phyloP scores from a whole-genome alignment of 352 stramenopile genomes.

The Phytophthora meadii region DNA sequence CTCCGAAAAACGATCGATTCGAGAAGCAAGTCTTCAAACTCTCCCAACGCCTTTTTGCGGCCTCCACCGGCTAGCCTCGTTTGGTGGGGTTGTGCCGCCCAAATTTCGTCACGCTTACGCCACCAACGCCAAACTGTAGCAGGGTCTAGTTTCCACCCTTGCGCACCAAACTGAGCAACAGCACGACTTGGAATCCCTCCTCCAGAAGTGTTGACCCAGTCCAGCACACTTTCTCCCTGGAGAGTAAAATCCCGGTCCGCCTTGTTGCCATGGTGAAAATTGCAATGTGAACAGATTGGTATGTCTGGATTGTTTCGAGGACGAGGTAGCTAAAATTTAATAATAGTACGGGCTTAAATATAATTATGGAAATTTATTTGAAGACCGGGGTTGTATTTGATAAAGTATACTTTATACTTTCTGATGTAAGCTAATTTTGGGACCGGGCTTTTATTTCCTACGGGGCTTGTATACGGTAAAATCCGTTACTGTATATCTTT shows the following conservation, averaged over 20 bases:
- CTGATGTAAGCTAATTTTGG: background rate
- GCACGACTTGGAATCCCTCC: constrained; percentile 2
- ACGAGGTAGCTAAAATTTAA: background rate
- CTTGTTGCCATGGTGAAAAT: background rate
- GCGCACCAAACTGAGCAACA: background rate
- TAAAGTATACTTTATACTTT: constrained; percentile 1
- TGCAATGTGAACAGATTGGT: background rate
- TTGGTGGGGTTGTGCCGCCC: background rate
- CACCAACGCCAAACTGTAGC: background rate
- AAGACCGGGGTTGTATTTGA: background rate
- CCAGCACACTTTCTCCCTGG: background rate
- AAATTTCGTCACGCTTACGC: constrained; percentile 1
- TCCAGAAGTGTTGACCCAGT: constrained; percentile 3
- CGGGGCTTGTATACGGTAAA: constrained; percentile 4
- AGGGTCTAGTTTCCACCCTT: background rate
- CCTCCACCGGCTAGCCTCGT: background rate
- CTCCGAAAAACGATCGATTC: too few species aligned
- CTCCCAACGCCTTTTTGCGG: too few species aligned
- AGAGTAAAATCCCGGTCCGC: background rate
- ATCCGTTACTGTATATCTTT: background rate
- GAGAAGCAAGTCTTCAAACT: too few species aligned
- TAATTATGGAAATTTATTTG: background rate
- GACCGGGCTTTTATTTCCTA: constrained; percentile 4
- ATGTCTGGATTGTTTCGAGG: background rate
- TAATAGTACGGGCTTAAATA: constrained; percentile 1